Percentiles rank a stretch among this genome's conserved stretches.
phyloP scores from a whole-genome alignment of 768 basidiomycete species.

The Amanita subjunquillea region DNA sequence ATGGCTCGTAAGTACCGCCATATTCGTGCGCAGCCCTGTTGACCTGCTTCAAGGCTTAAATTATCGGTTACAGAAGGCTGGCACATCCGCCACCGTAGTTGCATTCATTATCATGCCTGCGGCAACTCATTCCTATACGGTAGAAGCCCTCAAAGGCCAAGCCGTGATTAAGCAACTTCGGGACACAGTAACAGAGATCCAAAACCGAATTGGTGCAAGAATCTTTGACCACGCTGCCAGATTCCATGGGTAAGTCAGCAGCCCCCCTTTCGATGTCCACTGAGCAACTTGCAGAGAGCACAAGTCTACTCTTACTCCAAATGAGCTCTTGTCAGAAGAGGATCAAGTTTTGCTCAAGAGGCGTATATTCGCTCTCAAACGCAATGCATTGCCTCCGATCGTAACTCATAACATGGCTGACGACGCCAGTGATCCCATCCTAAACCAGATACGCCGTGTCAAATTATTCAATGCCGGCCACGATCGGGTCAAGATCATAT shows the following conservation, averaged over 20 bases:
- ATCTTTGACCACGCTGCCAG: constrained; percentile 92
- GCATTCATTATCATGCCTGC: constrained; percentile 99
- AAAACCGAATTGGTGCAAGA: constrained; percentile 83
- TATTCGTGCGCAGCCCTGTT: neutral
- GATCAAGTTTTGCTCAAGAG: constrained; percentile 94
- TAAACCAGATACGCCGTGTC: constrained; percentile 91
- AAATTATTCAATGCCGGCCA: constrained; percentile 81
- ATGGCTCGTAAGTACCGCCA: constrained; percentile 59
- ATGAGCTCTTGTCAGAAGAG: constrained; percentile 76
- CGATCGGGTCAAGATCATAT: constrained; percentile 94
- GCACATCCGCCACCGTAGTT: constrained; percentile 77
- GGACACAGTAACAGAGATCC: constrained; percentile 94
- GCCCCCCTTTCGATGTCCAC: neutral
- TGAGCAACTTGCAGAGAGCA: constrained; percentile 41
- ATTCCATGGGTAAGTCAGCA: constrained; percentile 68
- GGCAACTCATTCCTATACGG: constrained; percentile 89
- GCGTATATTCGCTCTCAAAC: constrained; percentile 91
- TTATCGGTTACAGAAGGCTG: constrained; percentile 41
- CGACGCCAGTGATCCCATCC: constrained; percentile 83
- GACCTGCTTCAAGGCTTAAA: constrained; percentile 29
- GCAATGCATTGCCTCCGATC: constrained; percentile 89
- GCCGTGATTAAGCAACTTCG: constrained; percentile 95
- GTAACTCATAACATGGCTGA: constrained; percentile 99
- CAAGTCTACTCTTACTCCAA: constrained; percentile 62
- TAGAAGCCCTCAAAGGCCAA: constrained; percentile 93